Evolutionary conservation across 2,329 filamentous ascomycete genomes (phyloP), one percentile per base, ranked within the genome.

Genomic region (Periconia macrospinosa): DNA sequence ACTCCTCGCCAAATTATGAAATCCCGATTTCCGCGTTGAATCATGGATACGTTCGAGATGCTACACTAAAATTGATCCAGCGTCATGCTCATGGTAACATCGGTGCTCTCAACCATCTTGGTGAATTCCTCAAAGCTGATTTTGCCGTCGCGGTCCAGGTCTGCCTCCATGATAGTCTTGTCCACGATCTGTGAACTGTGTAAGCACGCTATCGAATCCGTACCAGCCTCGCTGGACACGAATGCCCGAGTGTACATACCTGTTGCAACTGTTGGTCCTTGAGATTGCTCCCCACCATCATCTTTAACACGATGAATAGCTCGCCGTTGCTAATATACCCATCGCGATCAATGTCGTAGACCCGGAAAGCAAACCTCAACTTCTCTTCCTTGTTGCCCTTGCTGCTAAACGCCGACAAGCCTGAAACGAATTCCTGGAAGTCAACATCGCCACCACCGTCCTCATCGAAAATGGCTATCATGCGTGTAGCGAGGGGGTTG

Each of bases 331-430:
- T 96, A 72, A 99, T 99, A 79, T 90, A 99, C 20, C 94, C 94
- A 76, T 99, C 94, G 56, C 94, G 91, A 77, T 99, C 94, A 70
- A 99, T 97, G 75, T 99, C 94, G 82, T 99, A 99, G 57, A 99
- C 94, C 77, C 97, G 96, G 85, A 99, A 99, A 43, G 94, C 94
- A 72, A 99, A 99, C 50, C 86, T 88, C 61, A 97, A 84, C 81
- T 99, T 99, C 80, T 99, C 93, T 78, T 97, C 92, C 82, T 99
- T 97, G 81, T 97, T 97, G 58, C 94, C 94, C 79, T 97, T 97
- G 78, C 89, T 92, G 73, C 90, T 94, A 82, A 99, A 99, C 41
- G 94, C 94, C 63, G 89, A 93, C 45, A 99, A 85, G 5, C 94
- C 94, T 1, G 91, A 92, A 10, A 99, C 94, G 74, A 99, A 99